These are phyloP conservation scores for Cinnamomum micranthum DNA, from an alignment of 164 flowering plant genomes.

Conservation along the genomic window DNA sequence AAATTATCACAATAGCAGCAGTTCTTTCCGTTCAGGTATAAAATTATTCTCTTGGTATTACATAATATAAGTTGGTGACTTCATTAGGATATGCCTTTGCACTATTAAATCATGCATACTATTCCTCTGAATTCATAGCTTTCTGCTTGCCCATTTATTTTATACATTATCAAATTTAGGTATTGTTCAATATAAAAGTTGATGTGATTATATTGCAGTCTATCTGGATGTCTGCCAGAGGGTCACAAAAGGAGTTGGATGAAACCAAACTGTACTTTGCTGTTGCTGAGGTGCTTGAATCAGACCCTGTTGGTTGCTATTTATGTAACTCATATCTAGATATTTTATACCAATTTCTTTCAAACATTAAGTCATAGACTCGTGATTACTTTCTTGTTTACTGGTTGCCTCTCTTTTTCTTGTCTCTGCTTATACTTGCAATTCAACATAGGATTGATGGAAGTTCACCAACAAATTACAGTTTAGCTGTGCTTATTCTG, in stretches of 20 bases:
- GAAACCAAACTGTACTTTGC: slow-evolving; percentile 93
- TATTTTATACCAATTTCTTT: no score
- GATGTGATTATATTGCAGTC: slow-evolving; percentile 50
- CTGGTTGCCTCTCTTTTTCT: background rate
- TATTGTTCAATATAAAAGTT: background rate
- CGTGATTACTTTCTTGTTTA: background rate
- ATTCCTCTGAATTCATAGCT: background rate
- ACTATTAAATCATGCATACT: background rate
- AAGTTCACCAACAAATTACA: no score
- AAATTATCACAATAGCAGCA: slow-evolving; percentile 79
- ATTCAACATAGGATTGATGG: no score
- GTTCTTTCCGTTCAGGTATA: slow-evolving; percentile 57
- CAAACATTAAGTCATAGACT: background rate
- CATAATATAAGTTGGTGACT: background rate
- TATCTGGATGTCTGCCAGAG: slow-evolving; percentile 75
- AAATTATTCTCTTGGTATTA: background rate
- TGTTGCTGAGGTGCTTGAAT: slow-evolving; percentile 76
- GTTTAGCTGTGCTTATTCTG: no score
- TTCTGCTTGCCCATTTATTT: background rate
- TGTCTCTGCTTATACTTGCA: no score
- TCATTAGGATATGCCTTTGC: background rate
- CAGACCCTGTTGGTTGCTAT: background rate
- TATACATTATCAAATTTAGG: no score
- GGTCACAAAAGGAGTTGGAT: slow-evolving; percentile 81
- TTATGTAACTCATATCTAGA: background rate